Conservation (phyloP, 164 flowering plant species). For the Cinnamomum chago region DNA sequence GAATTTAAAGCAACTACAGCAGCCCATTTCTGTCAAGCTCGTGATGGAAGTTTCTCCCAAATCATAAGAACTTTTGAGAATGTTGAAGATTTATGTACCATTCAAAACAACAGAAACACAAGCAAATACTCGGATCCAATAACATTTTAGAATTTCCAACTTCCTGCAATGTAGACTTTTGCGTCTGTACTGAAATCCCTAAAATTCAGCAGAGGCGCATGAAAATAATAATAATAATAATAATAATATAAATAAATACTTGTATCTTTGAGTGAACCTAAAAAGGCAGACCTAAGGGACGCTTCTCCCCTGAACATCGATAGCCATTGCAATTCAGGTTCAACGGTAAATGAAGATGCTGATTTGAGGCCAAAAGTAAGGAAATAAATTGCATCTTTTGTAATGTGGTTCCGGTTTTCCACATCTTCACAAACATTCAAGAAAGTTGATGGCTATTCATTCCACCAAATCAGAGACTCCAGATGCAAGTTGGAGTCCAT, state of each 20-base stretch:
- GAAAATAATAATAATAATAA: not conserved
- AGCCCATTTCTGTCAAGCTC: slow-evolving; percentile 19
- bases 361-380: no score
- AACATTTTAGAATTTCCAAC: not conserved
- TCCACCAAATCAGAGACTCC: no score
- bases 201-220: not conserved
- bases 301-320: no score
- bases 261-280: not conserved
- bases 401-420: no score
- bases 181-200: not conserved
- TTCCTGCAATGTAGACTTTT: not conserved
- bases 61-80: slow-evolving; percentile 18
- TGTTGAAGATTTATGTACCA: not conserved
- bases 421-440: no score
- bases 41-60: slow-evolving; percentile 29
- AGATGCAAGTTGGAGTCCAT: no score
- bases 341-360: no score
- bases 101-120: not conserved
- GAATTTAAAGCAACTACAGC: slow-evolving; percentile 21
- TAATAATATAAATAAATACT: no score
- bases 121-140: slow-evolving; percentile 10
- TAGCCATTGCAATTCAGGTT: no score
- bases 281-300: not conserved
- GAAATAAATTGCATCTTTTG: no score
- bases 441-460: no score